Evolutionary conservation across 805 yeast genomes (phyloP), one percentile per base, ranked within the genome.

Genomic region (Candida germanica): DNA sequence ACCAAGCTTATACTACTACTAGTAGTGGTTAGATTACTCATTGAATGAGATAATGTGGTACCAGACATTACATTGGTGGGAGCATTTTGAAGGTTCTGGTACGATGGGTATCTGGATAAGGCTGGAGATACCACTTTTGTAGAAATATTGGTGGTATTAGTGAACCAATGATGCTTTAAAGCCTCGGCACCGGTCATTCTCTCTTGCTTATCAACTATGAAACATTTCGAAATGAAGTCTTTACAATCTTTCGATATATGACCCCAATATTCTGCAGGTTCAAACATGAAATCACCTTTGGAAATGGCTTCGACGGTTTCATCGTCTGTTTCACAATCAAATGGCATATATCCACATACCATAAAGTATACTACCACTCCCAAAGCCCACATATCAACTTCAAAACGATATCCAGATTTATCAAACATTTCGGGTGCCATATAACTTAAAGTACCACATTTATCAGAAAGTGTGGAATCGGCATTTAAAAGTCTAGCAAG

Each of bases 301-400:
- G 51, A 39, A n/a, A 83, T 81, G 23, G 86, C 84, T 26, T 76
- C 71, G 47, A 71, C 67, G 9, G 87, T 85, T 50, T 83, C 88
- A 1, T 70, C 72, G 26, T 80, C 80, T 5, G 77, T 71, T 34
- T 82, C 88, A 44, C 88, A 77, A 48, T 83, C 89, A 54, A 83
- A 83, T 1, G 91, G 91, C 59, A 83, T 76, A 51, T 81, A 83
- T 2, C 89, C 89, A 42, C 83, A 71, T 11, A 80, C 67, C 71
- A 82, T 71, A 48, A 83, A 82, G 53, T 82, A 83, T 2, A 81
- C 71, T 22, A 81, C 62, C 2, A 83, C 87, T 2, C 89, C 91
- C 18, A 83, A 64, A 0, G 89, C 83, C 91, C 91, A 83, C 21
- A 83, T 66, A 51, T 83, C 91, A 2, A 82, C 81, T 3, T 75